phyloP scores from a whole-genome alignment of 2,329 filamentous ascomycete species.

The Botryotinia convoluta region DNA sequence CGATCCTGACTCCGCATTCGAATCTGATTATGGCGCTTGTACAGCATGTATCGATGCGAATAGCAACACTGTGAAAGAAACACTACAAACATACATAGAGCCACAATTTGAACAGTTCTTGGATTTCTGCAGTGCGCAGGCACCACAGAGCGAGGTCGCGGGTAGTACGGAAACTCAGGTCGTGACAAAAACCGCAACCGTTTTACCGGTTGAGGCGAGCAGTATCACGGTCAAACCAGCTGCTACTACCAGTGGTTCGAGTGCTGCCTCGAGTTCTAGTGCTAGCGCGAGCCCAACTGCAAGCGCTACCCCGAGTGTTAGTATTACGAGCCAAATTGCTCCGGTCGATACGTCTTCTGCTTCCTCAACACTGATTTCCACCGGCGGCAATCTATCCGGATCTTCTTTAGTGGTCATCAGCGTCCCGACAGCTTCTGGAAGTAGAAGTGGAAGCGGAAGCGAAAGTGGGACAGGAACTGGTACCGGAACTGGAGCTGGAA shows the following conservation, averaged over 20 bases:
- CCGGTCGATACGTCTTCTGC: not conserved
- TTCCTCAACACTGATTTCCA: not conserved
- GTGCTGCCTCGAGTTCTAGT: not conserved
- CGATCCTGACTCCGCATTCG: constrained; percentile 43
- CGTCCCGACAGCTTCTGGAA: not conserved
- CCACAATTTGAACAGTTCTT: constrained; percentile 33
- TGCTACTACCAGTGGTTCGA: not conserved
- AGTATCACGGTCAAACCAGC: not conserved
- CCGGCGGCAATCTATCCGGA: not conserved
- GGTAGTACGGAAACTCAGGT: constrained; percentile 20
- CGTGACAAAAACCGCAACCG: not conserved
- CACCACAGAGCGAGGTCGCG: constrained; percentile 20
- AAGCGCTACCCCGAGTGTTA: not conserved
- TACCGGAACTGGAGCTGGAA: not conserved
- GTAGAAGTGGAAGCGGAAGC: too few species aligned
- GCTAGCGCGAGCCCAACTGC: not conserved
- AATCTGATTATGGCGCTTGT: constrained; percentile 42
- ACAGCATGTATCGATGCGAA: constrained; percentile 27
- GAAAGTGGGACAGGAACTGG: not conserved
- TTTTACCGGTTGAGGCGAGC: constrained; percentile 2
- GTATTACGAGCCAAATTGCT: constrained; percentile 11
- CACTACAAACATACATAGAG: constrained; percentile 23
- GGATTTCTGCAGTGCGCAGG: constrained; percentile 30
- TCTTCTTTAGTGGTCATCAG: not conserved
- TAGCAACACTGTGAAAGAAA: constrained; percentile 5